Base-by-base conservation (phyloP, 495 filamentous ascomycete genomes). In the Acidiella bohemica region DNA sequence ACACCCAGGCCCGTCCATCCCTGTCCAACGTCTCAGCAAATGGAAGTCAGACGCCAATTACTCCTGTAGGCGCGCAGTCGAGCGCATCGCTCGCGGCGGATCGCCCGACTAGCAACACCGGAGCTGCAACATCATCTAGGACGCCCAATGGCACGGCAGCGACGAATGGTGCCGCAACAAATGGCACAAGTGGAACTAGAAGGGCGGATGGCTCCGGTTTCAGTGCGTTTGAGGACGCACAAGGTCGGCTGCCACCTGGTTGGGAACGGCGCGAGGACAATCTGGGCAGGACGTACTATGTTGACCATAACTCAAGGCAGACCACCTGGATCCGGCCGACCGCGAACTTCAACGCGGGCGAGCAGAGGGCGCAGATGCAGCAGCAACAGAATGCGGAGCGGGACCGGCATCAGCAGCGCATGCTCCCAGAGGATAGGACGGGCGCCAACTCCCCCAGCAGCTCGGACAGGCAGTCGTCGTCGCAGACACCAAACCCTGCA, bases 241-340 rank as follows among this genome's bases (percentile, higher is more conserved):
- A 93, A 56, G 90, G 90, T 32, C 77, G 88, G 55, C 62, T 97
- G 46, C 90, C 90, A 16, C 76, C 81, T 36, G 90, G 90, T 25
- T 97, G 92, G 88, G 90, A 97, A 60, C 75, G 92, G 33, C 73
- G 90, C 29, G 90, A 96, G 56, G 90, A 97, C 60, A 86, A 96
- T 53, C 63, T 97, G 27, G 92, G 92, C 39, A 77, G 90, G 51
- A 96, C 87, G n/a, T 97, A 97, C 56, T 97, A 97, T 61, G 90
- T 97, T 23, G 90, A 97, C 58, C 90, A 97, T 59, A 97, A 97
- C 58, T 93, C 88, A 4, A 72, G 90, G 47, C 86, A 87, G 33
- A 97, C 90, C 9, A 97, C 88, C 36, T 97, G 90, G 90, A 84
- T 77, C 47, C 68, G 90, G 41, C 90, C 90, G 18, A 78, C 87